Percentiles rank a stretch among this genome's conserved stretches.
These are phyloP conservation scores for Eucalyptus cloeziana DNA, from an alignment of 345 rosid species.

Conservation along the genomic window DNA sequence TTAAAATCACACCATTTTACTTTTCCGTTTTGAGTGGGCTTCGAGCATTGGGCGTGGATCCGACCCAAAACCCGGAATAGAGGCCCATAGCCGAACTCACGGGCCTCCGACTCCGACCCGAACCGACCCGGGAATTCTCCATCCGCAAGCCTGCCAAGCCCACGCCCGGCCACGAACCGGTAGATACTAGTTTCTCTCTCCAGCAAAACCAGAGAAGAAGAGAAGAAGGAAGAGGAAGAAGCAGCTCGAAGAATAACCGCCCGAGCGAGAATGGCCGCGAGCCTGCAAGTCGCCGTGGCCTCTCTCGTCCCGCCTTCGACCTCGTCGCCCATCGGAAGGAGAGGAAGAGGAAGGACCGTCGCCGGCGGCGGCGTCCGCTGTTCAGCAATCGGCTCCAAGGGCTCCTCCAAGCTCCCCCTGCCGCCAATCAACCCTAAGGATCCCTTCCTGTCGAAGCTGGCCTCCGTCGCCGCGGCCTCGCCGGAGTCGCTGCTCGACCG, in stretches of 20 bases:
- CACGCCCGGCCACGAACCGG: background rate
- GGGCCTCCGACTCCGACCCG: background rate
- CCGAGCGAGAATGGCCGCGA: slow-evolving; percentile 25
- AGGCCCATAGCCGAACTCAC: background rate
- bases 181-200: background rate
- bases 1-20: background rate
- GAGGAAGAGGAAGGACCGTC: background rate
- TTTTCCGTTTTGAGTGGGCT: background rate
- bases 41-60: background rate
- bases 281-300: slow-evolving; percentile 32
- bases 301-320: slow-evolving; percentile 19
- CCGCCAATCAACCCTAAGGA: slow-evolving; percentile 74
- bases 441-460: slow-evolving; percentile 54
- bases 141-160: background rate
- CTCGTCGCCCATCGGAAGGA: slow-evolving; percentile 11
- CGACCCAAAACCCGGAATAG: background rate
- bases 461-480: slow-evolving; percentile 46
- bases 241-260: background rate
- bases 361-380: background rate
- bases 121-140: background rate
- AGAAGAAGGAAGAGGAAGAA: background rate
- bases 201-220: background rate
- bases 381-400: slow-evolving; percentile 18
- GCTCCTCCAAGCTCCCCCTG: slow-evolving; percentile 46
- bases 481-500: slow-evolving; percentile 42